phyloP scores from a whole-genome alignment of 495 filamentous ascomycete genomes.

The Endocarpon pusillum region DNA sequence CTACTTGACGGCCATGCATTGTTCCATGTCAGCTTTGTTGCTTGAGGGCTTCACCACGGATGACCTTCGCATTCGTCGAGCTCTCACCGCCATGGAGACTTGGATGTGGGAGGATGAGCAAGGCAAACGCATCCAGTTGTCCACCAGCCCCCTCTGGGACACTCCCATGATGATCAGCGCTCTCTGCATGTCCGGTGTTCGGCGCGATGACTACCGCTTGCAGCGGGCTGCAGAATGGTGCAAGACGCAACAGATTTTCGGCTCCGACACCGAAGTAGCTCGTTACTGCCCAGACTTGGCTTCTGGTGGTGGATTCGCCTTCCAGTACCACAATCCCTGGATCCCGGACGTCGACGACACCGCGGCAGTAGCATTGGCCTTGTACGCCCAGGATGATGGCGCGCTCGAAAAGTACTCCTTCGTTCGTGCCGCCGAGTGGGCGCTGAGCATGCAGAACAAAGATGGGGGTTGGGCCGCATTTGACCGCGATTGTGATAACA shows the following conservation, averaged over 20 bases:
- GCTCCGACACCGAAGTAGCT: slow-evolving; percentile 17
- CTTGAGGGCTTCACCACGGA: slow-evolving; percentile 16
- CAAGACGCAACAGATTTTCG: slow-evolving; percentile 12
- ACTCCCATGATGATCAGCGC: slow-evolving; percentile 19
- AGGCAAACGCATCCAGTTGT: slow-evolving; percentile 13
- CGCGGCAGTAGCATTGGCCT: slow-evolving; percentile 17
- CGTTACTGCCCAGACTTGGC: slow-evolving; percentile 11
- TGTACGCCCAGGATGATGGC: slow-evolving; percentile 13
- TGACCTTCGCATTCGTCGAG: slow-evolving; percentile 3
- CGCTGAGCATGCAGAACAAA: slow-evolving; percentile 27
- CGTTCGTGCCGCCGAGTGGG: slow-evolving; percentile 15
- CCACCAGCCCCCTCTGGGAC: slow-evolving; percentile 20
- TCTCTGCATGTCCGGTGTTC: slow-evolving; percentile 11
- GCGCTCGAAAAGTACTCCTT: slow-evolving; percentile 5
- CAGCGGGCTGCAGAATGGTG: slow-evolving; percentile 13
- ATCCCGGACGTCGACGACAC: slow-evolving; percentile 31
- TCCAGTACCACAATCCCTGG: slow-evolving; percentile 20
- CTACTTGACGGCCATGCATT: slow-evolving; percentile 18
- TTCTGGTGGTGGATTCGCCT: slow-evolving; percentile 19
- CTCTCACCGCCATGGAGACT: slow-evolving; percentile 14
- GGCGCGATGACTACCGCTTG: slow-evolving; percentile 1
- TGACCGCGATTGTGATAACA: slow-evolving; percentile 20
- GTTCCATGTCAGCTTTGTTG: slow-evolving; percentile 11
- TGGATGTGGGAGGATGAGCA: slow-evolving; percentile 12
- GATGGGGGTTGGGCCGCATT: slow-evolving; percentile 30